Base-by-base conservation (phyloP, 768 basidiomycete species). In the Hygrophorus pudorinus region DNA sequence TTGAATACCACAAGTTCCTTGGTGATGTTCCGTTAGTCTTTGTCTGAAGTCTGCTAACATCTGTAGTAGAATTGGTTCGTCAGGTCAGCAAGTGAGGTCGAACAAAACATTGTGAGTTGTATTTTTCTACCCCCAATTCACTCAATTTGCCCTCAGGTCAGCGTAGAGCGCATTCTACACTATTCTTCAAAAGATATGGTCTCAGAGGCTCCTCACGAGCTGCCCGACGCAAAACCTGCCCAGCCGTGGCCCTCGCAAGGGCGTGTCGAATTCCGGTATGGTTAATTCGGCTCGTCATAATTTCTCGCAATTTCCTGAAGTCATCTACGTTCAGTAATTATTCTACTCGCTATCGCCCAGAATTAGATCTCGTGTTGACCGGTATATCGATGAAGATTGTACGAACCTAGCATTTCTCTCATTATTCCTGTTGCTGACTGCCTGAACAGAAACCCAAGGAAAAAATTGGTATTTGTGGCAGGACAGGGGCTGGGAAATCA, bases 381-480 rank as follows among this genome's bases (percentile, higher is more conserved):
- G 72, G 81, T 21, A 72, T 97, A 42, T 75, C 73, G 10, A 60
- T 98, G 48, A 71, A 60, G 6, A 79, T 92, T 53, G 84, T 85
- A 50, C 44, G 73, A 51, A n/a, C 10, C 1, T 28, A 9, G 10
- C 12, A 31, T 24, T 3, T 24, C 7, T 24, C 7, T 24, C 24
- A 24, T 24, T 24, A 24, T 24, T 3, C 24, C 24, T 24, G 24
- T 24, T 24, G 7, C 7, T 24, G 7, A 24, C 3, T 24, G 7
- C 24, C 24, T 7, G 24, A 24, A 24, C 24, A 24, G 24, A 24
- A 24, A 24, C 24, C 24, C 24, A 24, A 24, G 24, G 86, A 93
- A 58, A 94, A 92, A 61, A 76, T 94, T 36, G 94, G 94, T n/a
- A 79, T 96, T 4, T 77, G 82, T 59, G 87, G 86, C 2, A 62